These are phyloP conservation scores for Coemansia sp. DNA, from an alignment of 192 early-diverging fungal genomes.

Conservation along the genomic window DNA sequence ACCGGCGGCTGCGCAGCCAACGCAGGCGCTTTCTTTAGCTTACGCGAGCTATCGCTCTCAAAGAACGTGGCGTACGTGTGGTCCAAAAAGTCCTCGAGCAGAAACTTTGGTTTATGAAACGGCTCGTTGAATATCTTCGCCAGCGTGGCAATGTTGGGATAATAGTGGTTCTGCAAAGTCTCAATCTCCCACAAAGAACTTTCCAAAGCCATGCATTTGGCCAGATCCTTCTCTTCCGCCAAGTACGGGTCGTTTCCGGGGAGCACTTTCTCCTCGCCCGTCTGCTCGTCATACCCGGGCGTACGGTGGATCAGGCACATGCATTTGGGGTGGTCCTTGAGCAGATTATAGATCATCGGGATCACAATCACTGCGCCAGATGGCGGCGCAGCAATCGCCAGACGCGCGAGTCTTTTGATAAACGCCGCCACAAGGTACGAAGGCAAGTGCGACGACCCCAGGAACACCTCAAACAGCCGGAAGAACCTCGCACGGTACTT, in stretches of 20 bases:
- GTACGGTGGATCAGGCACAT: conserved; percentile 81
- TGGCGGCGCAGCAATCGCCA: conserved; percentile 81
- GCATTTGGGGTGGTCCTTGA: conserved; percentile 88
- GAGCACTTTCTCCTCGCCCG: conserved; percentile 33
- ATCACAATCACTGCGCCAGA: conserved; percentile 79
- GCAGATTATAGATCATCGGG: conserved; percentile 90
- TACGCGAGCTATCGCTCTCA: conserved; percentile 62
- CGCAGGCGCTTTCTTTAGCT: conserved; percentile 60
- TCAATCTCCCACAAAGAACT: conserved; percentile 95
- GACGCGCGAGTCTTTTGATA: conserved; percentile 84
- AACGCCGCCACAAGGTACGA: conserved; percentile 90
- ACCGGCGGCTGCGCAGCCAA: conserved; percentile 57
- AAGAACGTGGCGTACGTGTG: conserved; percentile 79
- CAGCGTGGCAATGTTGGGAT: conserved; percentile 79
- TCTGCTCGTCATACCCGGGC: conserved; percentile 44
- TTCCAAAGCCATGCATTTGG: conserved; percentile 73
- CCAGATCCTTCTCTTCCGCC: conserved; percentile 67
- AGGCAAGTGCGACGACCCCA: conserved; percentile 84
- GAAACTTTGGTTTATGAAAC: conserved; percentile 81
- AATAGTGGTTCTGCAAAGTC: conserved; percentile 83
- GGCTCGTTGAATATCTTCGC: conserved; percentile 85
- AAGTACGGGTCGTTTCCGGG: conserved; percentile 36
- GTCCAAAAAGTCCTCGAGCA: conserved; percentile 96
- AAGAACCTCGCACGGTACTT: conserved; percentile 96
- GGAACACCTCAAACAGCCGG: conserved; percentile 84